phyloP scores from a whole-genome alignment of 768 basidiomycete species.

The Leccinum broughii region DNA sequence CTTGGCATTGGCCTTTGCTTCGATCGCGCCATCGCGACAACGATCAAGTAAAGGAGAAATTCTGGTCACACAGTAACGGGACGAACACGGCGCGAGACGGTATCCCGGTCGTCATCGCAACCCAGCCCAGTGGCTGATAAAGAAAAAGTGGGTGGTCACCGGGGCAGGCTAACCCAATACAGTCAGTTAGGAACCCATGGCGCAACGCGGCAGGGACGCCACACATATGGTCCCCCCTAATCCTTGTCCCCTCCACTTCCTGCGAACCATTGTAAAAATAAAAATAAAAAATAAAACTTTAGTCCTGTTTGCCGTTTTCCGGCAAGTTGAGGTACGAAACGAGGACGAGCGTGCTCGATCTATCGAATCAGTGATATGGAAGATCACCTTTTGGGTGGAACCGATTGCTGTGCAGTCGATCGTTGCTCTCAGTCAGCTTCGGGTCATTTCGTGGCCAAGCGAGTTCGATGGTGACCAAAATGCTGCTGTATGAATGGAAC shows the following conservation, averaged over 20 bases:
- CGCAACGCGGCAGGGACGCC: background rate
- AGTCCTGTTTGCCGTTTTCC: background rate
- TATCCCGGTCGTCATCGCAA: conserved; percentile 34
- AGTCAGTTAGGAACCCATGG: background rate
- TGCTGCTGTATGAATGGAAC: background rate
- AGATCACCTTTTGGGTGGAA: background rate
- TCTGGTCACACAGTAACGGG: conserved; percentile 29
- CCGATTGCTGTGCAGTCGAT: background rate
- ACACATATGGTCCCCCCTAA: background rate
- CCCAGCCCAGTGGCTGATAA: conserved; percentile 16
- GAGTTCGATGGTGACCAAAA: background rate
- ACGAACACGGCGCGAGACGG: conserved; percentile 25
- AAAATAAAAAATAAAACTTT: no score
- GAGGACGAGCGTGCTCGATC: background rate
- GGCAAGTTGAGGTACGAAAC: background rate
- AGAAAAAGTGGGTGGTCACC: background rate
- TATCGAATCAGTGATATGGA: background rate
- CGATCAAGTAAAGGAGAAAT: conserved; percentile 14
- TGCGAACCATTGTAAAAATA: background rate
- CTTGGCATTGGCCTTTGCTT: conserved; percentile 4
- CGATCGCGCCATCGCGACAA: conserved; percentile 1
- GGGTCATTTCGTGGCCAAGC: conserved; percentile 2
- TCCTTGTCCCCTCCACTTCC: background rate
- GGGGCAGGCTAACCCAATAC: background rate
- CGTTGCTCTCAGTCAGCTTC: background rate